phyloP scores from a whole-genome alignment of 1,284 basidiomycete genomes.

The Wallemia mellicola region DNA sequence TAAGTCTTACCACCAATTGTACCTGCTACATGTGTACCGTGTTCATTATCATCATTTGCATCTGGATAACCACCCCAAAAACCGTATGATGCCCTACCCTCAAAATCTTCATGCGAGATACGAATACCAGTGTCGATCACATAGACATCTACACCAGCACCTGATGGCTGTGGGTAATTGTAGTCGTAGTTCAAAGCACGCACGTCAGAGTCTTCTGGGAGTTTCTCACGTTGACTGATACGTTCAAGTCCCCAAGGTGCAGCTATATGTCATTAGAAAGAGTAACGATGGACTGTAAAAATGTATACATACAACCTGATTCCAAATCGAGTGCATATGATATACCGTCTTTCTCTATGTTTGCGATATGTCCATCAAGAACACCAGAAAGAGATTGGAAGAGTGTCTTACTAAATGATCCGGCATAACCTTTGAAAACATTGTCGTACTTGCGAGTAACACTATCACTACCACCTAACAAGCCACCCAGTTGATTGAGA shows the following conservation, averaged over 20 bases:
- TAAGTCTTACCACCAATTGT: not conserved
- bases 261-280: not conserved
- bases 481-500: not conserved
- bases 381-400: not conserved
- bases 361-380: not conserved
- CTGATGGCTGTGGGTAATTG: not conserved
- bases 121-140: constrained; percentile 1
- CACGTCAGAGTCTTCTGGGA: constrained; percentile 4
- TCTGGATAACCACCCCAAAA: not conserved
- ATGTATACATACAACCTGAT: not conserved
- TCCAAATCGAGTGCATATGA: not conserved
- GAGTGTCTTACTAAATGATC: not conserved
- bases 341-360: not conserved
- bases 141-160: constrained; percentile 1
- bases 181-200: constrained; percentile 2
- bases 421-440: not conserved
- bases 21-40: not conserved
- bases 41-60: not conserved
- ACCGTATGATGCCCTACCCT: not conserved
- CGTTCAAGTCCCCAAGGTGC: constrained; percentile 7
- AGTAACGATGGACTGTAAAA: not conserved
- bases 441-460: not conserved
- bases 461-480: not conserved
- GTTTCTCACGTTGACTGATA: not conserved
- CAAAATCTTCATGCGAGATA: constrained; percentile 1